A percentile compares a stretch with the other conserved stretches of the same genome.
phyloP scores from a whole-genome alignment of 225 moss, liverwort and hornwort species.

The Pseudoscleropodium purum region DNA sequence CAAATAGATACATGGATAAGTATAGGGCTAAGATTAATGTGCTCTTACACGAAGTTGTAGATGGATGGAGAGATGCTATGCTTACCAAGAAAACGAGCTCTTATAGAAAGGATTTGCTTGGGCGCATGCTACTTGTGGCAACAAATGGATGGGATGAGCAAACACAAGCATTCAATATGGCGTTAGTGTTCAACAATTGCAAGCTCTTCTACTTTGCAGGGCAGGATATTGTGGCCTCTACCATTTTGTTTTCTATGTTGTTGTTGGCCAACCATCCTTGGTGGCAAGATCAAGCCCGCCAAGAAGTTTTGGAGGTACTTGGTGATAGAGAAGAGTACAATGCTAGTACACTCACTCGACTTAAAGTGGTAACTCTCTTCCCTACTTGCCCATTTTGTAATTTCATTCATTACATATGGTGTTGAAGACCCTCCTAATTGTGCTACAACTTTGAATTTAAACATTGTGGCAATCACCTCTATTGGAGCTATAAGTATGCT shows the following conservation, averaged over 20 bases:
- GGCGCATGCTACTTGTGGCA: neutral
- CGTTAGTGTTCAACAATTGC: neutral
- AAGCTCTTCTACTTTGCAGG: neutral
- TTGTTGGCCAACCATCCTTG: neutral
- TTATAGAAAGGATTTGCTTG: neutral
- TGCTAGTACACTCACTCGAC: fast-evolving
- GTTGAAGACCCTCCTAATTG: fast-evolving
- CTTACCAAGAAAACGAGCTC: neutral
- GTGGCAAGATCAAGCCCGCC: neutral
- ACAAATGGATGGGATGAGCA: neutral
- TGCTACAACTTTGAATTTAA: neutral
- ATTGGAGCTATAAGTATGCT: neutral
- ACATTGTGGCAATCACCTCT: neutral
- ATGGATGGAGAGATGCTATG: neutral
- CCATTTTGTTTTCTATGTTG: neutral
- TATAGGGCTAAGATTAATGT: neutral
- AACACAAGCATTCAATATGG: neutral
- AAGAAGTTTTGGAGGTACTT: neutral
- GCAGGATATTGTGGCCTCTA: neutral
- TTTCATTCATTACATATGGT: fast-evolving
- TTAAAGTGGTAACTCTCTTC: neutral
- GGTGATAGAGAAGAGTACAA: neutral
- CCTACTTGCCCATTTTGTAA: fast-evolving
- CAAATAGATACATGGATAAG: neutral
- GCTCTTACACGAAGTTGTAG: neutral